Evolutionary conservation across 2,329 filamentous ascomycete species (phyloP), one percentile per base, ranked within the genome.

Genomic region (Botrytis elliptica): DNA sequence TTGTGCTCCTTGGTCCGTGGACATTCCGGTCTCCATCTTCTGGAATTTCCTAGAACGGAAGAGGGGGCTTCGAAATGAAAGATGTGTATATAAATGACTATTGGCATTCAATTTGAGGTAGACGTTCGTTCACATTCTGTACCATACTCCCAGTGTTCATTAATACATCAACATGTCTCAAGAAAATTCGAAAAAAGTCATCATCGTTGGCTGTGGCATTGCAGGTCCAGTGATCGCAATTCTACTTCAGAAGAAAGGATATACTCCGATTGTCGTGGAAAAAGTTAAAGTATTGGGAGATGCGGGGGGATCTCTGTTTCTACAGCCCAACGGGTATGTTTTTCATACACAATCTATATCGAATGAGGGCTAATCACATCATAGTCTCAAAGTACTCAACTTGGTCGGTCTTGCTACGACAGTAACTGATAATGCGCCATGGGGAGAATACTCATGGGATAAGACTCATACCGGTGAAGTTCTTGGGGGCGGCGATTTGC

Each of bases 221-320:
- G 68, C 72, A 25, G 74, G 75, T 33, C 75, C 75, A 22, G 60
- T 74, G 38, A 42, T 76, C 4, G 74, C 74, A 36, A 72, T 76
- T 18, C 49, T 76, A 14, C 72, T 76, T 10, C 57, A 73, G 52
- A 71, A 65, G 46, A 76, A 76, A 57, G 74, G 75, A 20, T 76
- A 76, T 38, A 66, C n/a, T 3, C 75, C 75, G 2, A 57, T 75
- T 22, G 33, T 76, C 5, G 60, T 76, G 22, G 75, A 76, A 38
- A 76, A 74, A 44, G 74, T 72, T 6, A 52, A 38, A 25, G 38
- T 42, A 33, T 22, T 73, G 22, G 68, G 72, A 3, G 60, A 75
- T 59, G 74, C 62, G 1, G 74, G 74, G 12, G 65, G 33, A 10
- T 74, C 74, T 9, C 14, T 75, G 5, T 46, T 62, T 38, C 42